Evolutionary conservation across 495 filamentous ascomycete species (phyloP), one percentile per base, ranked within the genome.

Genomic region (Daldinia decipiens): DNA sequence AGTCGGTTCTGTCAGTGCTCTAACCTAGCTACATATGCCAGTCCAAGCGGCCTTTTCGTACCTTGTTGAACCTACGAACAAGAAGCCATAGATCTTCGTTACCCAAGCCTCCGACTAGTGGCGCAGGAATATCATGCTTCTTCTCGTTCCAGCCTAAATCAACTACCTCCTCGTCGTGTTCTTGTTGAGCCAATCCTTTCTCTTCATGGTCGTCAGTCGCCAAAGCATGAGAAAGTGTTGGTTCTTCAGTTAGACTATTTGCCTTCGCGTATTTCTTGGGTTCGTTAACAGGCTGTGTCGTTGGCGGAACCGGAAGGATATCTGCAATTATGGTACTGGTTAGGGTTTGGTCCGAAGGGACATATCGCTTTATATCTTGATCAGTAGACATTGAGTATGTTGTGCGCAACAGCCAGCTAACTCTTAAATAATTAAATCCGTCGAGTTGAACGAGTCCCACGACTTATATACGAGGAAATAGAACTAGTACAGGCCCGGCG

Each of bases 31-130:
- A n/a, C n/a, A n/a, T n/a, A 3, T 19, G 29, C 0, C 9, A 8
- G 29, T 38, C 1, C 7, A 31, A 54, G 34, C 6, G 17, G 21
- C 13, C 0, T 8, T 4, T 1, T 47, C 77, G 24, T 78, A 90
- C 92, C 86, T 95, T 95, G 74, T 97, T 91, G 73, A 97, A 97
- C 1, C 93, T 84, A 40, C 93, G 86, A 57, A 94, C 82, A 21
- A 95, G 81, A 67, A 91, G 79, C 91, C 93, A 97, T 4, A 97
- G 79, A 74, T 95, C 90, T 54, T 97, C 92, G 77, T 96, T 95
- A n/a, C 82, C 82, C 51, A 97, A 74, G 0, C 91, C 91, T 2
- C 87, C 91, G 21, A 95, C 87, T 4, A 97, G 74, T 0, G 89
- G 88, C 8, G 79, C 80, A 0, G 88, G 81, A 17, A 93, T 85